Evolutionary conservation across 352 stramenopile species (phyloP), one percentile per base, ranked within the genome.

Genomic region (Aphanomyces euteiches): DNA sequence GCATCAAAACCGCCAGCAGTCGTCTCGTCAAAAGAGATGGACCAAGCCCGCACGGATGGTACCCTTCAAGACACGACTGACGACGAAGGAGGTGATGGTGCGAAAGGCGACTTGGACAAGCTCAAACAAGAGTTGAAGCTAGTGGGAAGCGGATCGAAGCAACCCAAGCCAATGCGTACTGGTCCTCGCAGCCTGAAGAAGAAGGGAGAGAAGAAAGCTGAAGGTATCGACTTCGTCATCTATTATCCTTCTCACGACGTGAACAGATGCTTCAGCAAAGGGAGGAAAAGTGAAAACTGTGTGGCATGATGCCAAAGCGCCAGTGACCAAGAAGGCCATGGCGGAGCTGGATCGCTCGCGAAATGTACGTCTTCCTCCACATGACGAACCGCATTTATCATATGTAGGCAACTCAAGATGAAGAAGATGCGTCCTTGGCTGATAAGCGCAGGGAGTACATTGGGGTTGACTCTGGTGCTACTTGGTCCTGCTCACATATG

Each of bases 271-370:
- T 19, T 63, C 76, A 36, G 74, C 74, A 39, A 93, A 91, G 73
- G 70, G 48, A 1, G 72, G 74, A 10, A 92, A 91, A 69, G 81
- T 82, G 28, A 85, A 82, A 37, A 75, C 81, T 66, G 66, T 74
- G 5, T 66, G 43, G 38, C 69, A 72, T 5, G 78, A 81, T 50
- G 75, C 80, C 6, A 73, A 76, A 28, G 79, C 83, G 60, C 93
- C 92, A 66, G 74, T 96, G 15, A 90, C 80, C 36, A 92, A 89
- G 69, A 91, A 93, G 72, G 89, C 94, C 54, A 87, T 89, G 6
- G 72, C 81, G 47, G 84, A 78, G 56, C 66, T 96, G 3, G 86
- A 94, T 74, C 83, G 81, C 37, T 92, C 86, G 10, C 83, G 80
- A 56, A 76, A 77, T 74, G 86, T 93, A 72, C 70, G 75, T 67